Evolutionary conservation across 768 basidiomycete species (phyloP).

Genomic region (Lactarius psammicola): DNA sequence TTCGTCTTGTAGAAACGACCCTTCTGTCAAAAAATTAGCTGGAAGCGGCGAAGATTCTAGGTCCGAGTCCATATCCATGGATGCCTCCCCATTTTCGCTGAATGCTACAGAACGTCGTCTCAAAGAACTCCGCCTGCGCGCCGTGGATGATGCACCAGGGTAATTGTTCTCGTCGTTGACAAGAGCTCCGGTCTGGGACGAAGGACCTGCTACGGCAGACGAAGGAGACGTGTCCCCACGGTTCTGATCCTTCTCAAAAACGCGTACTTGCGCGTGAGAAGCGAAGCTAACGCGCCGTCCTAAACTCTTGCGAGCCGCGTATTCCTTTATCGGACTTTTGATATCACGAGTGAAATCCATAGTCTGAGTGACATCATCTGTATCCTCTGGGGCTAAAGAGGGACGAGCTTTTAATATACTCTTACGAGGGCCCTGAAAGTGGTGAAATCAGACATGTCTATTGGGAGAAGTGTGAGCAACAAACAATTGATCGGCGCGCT

Average conservation of each 20-base stretch:
- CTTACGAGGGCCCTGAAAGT: constrained; percentile 63
- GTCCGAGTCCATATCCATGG: constrained; percentile 54
- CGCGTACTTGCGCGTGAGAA: constrained; percentile 60
- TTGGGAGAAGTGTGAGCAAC: constrained; percentile 32
- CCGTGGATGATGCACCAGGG: constrained; percentile 47
- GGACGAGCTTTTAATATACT: constrained; percentile 64
- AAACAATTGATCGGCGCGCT: constrained; percentile 66
- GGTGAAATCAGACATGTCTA: constrained; percentile 4
- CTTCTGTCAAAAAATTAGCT: constrained; percentile 46
- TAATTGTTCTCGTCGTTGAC: constrained; percentile 68
- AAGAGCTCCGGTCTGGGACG: constrained; percentile 25
- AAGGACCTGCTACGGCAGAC: constrained; percentile 30
- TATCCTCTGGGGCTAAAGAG: constrained; percentile 21
- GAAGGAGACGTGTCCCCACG: constrained; percentile 46
- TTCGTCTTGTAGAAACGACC: constrained; percentile 43
- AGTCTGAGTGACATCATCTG: constrained; percentile 32
- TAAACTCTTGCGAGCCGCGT: constrained; percentile 63
- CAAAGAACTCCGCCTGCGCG: constrained; percentile 55
- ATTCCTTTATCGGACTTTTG: constrained; percentile 47
- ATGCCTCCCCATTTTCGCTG: constrained; percentile 51
- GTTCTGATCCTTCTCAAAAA: constrained; percentile 54
- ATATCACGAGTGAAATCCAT: constrained; percentile 60
- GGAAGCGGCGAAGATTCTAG: constrained; percentile 60
- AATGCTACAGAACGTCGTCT: constrained; percentile 50
- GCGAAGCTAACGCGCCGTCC: constrained; percentile 78